Evolutionary conservation across 1,284 basidiomycete genomes (phyloP).

Genomic region (Ganoderma sinense): DNA sequence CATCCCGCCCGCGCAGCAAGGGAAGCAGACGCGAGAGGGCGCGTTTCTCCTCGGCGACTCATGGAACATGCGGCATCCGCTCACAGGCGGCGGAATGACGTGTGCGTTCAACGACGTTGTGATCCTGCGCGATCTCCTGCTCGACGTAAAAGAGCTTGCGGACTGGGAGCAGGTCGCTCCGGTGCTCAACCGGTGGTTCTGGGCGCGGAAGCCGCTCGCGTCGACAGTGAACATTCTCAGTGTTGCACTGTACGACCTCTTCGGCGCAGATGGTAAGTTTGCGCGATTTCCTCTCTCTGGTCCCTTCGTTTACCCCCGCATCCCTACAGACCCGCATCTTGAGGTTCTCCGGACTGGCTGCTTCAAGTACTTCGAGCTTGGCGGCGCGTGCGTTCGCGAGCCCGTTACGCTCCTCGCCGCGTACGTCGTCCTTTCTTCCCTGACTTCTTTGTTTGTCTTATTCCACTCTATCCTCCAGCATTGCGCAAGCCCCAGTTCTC

Average conservation of each 20-base stretch:
- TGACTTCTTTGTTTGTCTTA: not conserved
- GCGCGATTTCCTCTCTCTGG: too few relatives aligned
- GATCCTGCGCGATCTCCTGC: conserved; percentile 66
- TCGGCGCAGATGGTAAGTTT: conserved; percentile 82
- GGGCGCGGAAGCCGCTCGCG: conserved; percentile 82
- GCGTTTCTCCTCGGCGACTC: conserved; percentile 93
- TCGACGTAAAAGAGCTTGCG: conserved; percentile 53
- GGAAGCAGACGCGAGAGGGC: conserved; percentile 64
- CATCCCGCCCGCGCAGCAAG: conserved; percentile 86
- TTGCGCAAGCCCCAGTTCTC: not conserved
- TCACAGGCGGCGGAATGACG: conserved; percentile 98
- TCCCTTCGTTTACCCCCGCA: not conserved
- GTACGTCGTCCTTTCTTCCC: conserved; percentile 52
- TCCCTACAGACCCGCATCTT: conserved; percentile 70
- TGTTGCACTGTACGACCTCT: conserved; percentile 91
- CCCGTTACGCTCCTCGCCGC: conserved; percentile 90
- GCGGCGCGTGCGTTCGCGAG: conserved; percentile 88
- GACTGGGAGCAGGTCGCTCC: conserved; percentile 72
- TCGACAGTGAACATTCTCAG: conserved; percentile 92
- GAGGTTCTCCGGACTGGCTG: conserved; percentile 91
- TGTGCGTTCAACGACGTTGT: conserved; percentile 83
- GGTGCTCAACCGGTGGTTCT: conserved; percentile 80
- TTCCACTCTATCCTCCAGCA: too few relatives aligned
- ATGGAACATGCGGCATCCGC: conserved; percentile 99
- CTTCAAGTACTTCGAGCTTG: conserved; percentile 97